Percentiles rank a stretch among this genome's conserved stretches.
phyloP scores from a whole-genome alignment of 768 basidiomycete species.

The Gymnopilus dilepis region DNA sequence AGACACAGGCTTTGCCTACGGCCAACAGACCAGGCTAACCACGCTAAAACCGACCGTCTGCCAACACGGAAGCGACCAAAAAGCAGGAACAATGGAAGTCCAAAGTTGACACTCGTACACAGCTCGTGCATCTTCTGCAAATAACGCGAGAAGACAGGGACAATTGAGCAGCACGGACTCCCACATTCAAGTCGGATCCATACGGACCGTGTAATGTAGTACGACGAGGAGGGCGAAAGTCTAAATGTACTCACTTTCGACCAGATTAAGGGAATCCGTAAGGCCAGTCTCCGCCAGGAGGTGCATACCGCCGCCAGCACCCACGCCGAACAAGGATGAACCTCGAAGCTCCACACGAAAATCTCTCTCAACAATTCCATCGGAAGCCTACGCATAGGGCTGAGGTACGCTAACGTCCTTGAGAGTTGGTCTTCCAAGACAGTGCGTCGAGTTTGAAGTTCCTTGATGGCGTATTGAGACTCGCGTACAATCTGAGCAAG shows the following conservation, averaged over 20 bases:
- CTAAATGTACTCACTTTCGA: conserved; percentile 62
- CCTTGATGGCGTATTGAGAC: conserved; percentile 55
- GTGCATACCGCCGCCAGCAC: conserved; percentile 71
- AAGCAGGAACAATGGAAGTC: conserved; percentile 9
- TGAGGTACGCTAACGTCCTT: conserved; percentile 65
- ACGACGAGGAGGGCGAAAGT: conserved; percentile 16
- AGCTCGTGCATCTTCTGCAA: neutral
- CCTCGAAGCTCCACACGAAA: conserved; percentile 72
- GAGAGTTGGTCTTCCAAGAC: conserved; percentile 53
- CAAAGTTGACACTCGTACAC: conserved; percentile 2
- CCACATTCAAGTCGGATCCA: conserved; percentile 15
- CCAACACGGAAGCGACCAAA: conserved; percentile 8
- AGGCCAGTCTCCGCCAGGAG: conserved; percentile 67
- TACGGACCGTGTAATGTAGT: conserved; percentile 19
- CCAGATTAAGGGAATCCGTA: conserved; percentile 75
- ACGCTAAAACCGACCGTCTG: conserved; percentile 4
- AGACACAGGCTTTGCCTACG: neutral
- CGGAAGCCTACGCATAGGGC: conserved; percentile 75
- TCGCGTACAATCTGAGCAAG: conserved; percentile 66
- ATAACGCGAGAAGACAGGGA: conserved; percentile 10
- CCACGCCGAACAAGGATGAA: conserved; percentile 79
- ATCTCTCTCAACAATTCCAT: conserved; percentile 75
- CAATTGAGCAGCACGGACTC: conserved; percentile 14
- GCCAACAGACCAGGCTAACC: conserved; percentile 1
- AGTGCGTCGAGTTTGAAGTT: conserved; percentile 54